These are phyloP conservation scores for Huntiella abstrusa DNA, from an alignment of 2,329 filamentous ascomycete species.

Conservation along the genomic window DNA sequence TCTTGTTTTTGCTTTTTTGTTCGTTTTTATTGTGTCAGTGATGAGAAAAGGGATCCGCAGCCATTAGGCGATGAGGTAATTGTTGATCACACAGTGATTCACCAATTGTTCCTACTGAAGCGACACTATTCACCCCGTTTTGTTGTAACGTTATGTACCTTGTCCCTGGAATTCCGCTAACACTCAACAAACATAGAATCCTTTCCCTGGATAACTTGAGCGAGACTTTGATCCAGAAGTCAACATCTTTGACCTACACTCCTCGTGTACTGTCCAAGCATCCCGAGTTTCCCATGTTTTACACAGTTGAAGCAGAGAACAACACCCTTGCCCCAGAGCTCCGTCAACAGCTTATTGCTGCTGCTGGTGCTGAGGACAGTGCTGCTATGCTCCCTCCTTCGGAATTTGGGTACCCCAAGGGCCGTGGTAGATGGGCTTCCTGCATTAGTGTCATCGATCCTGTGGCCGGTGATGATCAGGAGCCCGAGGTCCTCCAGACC, in stretches of 20 bases:
- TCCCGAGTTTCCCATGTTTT: constrained; percentile 75
- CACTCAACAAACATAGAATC: constrained; percentile 35
- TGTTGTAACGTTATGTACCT: constrained; percentile 12
- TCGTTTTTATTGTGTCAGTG: constrained; percentile 24
- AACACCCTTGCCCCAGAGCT: constrained; percentile 74
- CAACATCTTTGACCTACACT: constrained; percentile 73
- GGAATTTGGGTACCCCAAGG: constrained; percentile 78
- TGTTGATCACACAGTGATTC: constrained; percentile 28
- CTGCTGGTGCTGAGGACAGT: constrained; percentile 49
- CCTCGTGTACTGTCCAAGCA: constrained; percentile 76
- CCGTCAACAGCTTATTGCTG: constrained; percentile 52
- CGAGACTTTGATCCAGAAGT: constrained; percentile 71
- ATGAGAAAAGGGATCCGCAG: constrained; percentile 47
- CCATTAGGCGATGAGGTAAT: constrained; percentile 34
- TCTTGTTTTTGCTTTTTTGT: constrained; percentile 18
- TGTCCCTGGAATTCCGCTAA: constrained; percentile 17
- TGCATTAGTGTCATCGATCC: constrained; percentile 89
- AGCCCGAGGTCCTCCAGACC: constrained; percentile 50
- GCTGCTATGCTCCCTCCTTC: constrained; percentile 46
- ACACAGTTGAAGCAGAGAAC: constrained; percentile 85
- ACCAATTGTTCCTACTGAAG: constrained; percentile 98
- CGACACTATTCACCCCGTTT: constrained; percentile 15
- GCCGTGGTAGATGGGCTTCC: constrained; percentile 77
- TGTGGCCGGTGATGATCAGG: constrained; percentile 18
- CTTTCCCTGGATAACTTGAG: constrained; percentile 78